Evolutionary conservation across 2,329 filamentous ascomycete genomes (phyloP).

Genomic region (Pseudocercospora eumusae): DNA sequence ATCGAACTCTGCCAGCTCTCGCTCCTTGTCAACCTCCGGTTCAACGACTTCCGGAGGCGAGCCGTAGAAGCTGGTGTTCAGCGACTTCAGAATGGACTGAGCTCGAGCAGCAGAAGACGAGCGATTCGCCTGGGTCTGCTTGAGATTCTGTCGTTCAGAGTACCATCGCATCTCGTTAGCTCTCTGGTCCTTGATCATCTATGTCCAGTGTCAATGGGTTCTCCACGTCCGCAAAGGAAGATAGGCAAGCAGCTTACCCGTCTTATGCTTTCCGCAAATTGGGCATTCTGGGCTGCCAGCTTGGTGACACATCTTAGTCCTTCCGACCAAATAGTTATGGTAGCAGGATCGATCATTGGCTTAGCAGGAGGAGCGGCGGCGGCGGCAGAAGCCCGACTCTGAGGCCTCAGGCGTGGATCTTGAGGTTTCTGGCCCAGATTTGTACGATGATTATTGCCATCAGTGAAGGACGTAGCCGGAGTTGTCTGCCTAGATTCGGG

Average conservation of each 20-base stretch:
- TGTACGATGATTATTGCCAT: not conserved
- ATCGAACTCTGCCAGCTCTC: conserved; percentile 61
- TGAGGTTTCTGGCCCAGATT: conserved; percentile 6
- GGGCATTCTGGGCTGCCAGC: conserved; percentile 47
- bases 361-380: conserved; percentile 22
- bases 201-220: conserved; percentile 31
- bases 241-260: conserved; percentile 39
- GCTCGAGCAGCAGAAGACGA: conserved; percentile 35
- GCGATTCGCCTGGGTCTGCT: conserved; percentile 37
- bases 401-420: conserved; percentile 32
- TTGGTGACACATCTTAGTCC: conserved; percentile 52
- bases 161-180: conserved; percentile 63
- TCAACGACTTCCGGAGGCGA: conserved; percentile 16
- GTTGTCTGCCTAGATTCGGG: conserved; percentile 5
- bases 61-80: conserved; percentile 24
- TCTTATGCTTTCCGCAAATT: conserved; percentile 45
- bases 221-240: conserved; percentile 4
- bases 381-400: conserved; percentile 25
- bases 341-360: conserved; percentile 48
- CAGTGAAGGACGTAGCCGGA: not conserved
- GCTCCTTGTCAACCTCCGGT: conserved; percentile 41
- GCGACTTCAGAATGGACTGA: conserved; percentile 37
- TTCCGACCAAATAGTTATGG: conserved; percentile 52
- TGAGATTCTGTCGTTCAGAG: conserved; percentile 38
- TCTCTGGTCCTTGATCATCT: conserved; percentile 65